Conservation (phyloP, 345 rosid species). For the Anastatica hierochuntica region DNA sequence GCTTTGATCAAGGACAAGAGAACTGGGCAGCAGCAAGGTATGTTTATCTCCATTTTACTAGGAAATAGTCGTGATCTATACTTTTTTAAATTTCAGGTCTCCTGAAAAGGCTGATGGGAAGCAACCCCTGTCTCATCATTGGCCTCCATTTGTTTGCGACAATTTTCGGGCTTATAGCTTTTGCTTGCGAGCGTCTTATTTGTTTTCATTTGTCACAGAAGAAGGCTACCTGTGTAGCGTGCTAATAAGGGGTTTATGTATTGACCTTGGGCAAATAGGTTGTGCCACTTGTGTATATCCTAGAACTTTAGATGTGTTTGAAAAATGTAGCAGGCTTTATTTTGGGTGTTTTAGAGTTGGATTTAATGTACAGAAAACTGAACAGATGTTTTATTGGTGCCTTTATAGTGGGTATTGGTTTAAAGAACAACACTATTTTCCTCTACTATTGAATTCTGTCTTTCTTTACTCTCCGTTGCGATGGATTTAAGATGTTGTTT, state of each 20-base stretch:
- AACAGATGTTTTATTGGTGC: conserved; percentile 16
- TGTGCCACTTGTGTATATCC: conserved; percentile 42
- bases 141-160: conserved; percentile 69
- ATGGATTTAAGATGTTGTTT: conserved; percentile 25
- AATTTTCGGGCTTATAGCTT: conserved; percentile 54
- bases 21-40: conserved; percentile 98
- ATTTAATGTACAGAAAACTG: conserved; percentile 36
- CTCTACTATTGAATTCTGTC: not conserved
- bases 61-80: conserved; percentile 34
- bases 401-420: conserved; percentile 18
- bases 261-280: conserved; percentile 36
- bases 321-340: conserved; percentile 34
- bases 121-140: conserved; percentile 73
- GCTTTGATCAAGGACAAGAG: conserved; percentile 91
- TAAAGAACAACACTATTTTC: not conserved
- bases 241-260: conserved; percentile 33
- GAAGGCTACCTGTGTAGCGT: conserved; percentile 51
- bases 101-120: conserved; percentile 86
- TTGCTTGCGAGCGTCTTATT: conserved; percentile 39
- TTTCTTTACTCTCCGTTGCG: conserved; percentile 12
- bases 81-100: conserved; percentile 60
- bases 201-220: conserved; percentile 37
- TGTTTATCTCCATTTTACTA: conserved; percentile 29
- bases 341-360: conserved; percentile 33
- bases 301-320: conserved; percentile 43